A percentile compares a stretch with the other conserved stretches of the same genome.
Evolutionary conservation across 1,284 basidiomycete species (phyloP).

Genomic region (Stereum hirsutum): DNA sequence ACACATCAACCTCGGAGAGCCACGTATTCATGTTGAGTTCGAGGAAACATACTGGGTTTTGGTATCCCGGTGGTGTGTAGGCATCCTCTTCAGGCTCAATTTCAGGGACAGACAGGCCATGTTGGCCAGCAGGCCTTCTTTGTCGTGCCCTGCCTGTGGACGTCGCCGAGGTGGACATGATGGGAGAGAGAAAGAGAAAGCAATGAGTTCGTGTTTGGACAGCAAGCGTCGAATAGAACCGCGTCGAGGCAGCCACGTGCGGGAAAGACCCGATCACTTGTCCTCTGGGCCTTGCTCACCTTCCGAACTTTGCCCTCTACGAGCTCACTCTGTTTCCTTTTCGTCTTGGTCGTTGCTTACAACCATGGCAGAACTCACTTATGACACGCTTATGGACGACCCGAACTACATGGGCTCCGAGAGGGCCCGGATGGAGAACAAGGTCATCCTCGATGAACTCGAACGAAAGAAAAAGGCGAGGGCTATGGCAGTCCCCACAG

Average conservation of each 20-base stretch:
- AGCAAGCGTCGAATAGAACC: neutral
- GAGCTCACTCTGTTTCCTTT: neutral
- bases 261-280: neutral
- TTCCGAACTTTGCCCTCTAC: neutral
- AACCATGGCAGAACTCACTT: slow-evolving; percentile 62
- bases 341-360: neutral
- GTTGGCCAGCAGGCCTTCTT: too few species aligned
- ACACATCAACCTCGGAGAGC: too few species aligned
- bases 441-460: slow-evolving; percentile 83
- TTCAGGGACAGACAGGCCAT: too few species aligned
- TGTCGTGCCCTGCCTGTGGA: too few species aligned
- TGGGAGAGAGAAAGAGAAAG: neutral
- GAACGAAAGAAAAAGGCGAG: slow-evolving; percentile 94
- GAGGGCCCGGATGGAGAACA: slow-evolving; percentile 66
- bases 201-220: neutral
- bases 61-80: neutral
- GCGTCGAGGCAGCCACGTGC: neutral
- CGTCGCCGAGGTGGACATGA: neutral
- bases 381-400: slow-evolving; percentile 68
- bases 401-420: slow-evolving; percentile 65
- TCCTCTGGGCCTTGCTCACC: too few species aligned
- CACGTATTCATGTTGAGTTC: neutral
- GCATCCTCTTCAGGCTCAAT: neutral
- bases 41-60: neutral
- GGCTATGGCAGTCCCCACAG: slow-evolving; percentile 91